A percentile compares a stretch with the other conserved stretches of the same genome.
These are phyloP conservation scores for Sicyos baderoa DNA, from an alignment of 306 rosid species.

Conservation along the genomic window DNA sequence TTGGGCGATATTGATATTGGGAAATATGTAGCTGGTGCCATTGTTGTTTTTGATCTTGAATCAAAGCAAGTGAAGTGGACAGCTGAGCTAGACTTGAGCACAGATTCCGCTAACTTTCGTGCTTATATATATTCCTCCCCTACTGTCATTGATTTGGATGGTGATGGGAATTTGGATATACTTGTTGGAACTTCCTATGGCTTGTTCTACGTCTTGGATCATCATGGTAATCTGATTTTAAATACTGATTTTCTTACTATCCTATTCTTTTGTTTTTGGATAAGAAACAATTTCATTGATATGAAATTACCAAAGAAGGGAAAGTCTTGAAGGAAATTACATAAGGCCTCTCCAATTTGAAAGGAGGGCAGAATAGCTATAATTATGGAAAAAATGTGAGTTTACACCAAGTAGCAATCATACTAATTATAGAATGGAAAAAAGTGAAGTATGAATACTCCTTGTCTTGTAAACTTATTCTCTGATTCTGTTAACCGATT, in stretches of 20 bases:
- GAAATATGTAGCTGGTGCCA: conserved; percentile 85
- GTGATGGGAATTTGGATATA: conserved; percentile 90
- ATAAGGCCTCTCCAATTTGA: too few species aligned
- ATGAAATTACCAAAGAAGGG: too few species aligned
- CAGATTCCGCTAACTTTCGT: conserved; percentile 56
- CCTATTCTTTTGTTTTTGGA: too few species aligned
- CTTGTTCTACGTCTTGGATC: conserved; percentile 86
- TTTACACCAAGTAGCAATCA: too few species aligned
- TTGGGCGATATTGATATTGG: conserved; percentile 81
- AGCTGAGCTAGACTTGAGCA: conserved; percentile 79
- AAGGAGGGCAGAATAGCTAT: too few species aligned
- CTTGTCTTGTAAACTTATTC: conserved; percentile 81
- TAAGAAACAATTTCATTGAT: too few species aligned
- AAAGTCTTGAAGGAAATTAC: too few species aligned
- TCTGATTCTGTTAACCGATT: conserved; percentile 79
- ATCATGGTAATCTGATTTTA: conserved; percentile 52
- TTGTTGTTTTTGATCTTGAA: conserved; percentile 87
- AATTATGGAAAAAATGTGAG: too few species aligned
- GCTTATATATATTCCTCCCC: conserved; percentile 88
- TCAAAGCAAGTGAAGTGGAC: conserved; percentile 96
- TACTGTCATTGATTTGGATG: conserved; percentile 86
- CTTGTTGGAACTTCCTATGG: conserved; percentile 94
- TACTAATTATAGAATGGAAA: too few species aligned
- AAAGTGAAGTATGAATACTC: too few species aligned
- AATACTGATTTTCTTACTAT: neutral